These are phyloP conservation scores for Erucastrum elatum DNA, from an alignment of 345 rosid genomes.

Conservation along the genomic window DNA sequence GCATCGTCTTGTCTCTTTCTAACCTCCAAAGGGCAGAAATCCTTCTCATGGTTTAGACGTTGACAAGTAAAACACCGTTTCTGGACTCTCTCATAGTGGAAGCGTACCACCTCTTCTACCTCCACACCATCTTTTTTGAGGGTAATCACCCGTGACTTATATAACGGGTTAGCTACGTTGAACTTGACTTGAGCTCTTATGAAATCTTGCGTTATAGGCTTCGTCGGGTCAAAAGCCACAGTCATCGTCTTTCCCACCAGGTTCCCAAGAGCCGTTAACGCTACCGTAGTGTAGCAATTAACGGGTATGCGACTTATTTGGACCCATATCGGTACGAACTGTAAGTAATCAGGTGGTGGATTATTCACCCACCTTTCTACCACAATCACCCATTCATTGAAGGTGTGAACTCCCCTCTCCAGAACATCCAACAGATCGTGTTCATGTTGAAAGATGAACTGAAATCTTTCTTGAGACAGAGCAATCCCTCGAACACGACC, in stretches of 20 bases:
- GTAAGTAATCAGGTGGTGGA: background rate
- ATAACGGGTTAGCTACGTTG: background rate
- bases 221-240: background rate
- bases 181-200: background rate
- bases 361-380: background rate
- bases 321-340: background rate
- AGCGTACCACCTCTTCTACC: no score
- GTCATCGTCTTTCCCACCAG: background rate
- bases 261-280: background rate
- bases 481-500: no score
- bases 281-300: background rate
- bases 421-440: no score
- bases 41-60: background rate
- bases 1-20: background rate
- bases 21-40: background rate
- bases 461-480: no score
- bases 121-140: no score
- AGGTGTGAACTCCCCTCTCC: no score
- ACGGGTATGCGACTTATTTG: background rate
- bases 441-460: no score
- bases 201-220: background rate
- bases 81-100: background rate
- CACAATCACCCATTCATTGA: background rate
- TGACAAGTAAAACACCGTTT: background rate
- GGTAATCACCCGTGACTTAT: background rate